Conservation (phyloP, 371 early-diverging fungal species). For the Mucor mucedo region DNA sequence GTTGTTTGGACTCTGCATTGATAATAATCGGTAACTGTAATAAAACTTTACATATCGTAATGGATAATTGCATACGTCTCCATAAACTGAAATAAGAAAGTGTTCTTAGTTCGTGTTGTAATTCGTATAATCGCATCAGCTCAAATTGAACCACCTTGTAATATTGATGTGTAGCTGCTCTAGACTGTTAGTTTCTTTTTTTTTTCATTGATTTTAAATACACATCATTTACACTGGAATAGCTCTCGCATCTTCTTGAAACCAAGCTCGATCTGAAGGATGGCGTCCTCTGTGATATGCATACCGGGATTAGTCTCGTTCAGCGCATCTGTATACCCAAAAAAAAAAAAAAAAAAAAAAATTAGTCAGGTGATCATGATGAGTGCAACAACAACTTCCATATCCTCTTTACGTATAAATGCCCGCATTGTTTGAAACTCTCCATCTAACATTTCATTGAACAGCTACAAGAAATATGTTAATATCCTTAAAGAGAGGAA, state of each 20-base stretch:
- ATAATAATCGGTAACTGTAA: slow-evolving; percentile 66
- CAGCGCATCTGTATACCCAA: slow-evolving; percentile 39
- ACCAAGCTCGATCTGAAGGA: slow-evolving; percentile 63
- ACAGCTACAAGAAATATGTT: slow-evolving; percentile 39
- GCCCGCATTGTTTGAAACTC: slow-evolving; percentile 70
- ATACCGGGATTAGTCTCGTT: slow-evolving; percentile 60
- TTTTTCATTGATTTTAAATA: background rate
- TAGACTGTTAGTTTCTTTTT: background rate
- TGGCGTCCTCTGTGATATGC: slow-evolving; percentile 65
- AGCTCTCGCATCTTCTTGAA: slow-evolving; percentile 63
- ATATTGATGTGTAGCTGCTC: slow-evolving; percentile 63
- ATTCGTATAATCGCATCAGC: slow-evolving; percentile 62
- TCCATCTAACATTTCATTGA: slow-evolving; percentile 71
- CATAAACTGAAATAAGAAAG: slow-evolving; percentile 65
- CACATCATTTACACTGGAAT: slow-evolving; percentile 52
- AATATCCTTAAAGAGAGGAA: too few species aligned
- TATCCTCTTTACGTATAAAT: slow-evolving; percentile 55
- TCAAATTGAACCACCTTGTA: slow-evolving; percentile 66
- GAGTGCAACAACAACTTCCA: slow-evolving; percentile 15
- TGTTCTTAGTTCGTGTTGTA: slow-evolving; percentile 62
- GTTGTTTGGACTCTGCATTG: slow-evolving; percentile 40
- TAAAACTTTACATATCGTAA: slow-evolving; percentile 61
- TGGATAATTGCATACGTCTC: slow-evolving; percentile 60
- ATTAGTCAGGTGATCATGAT: slow-evolving; percentile 13
- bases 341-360: background rate